phyloP scores from a whole-genome alignment of 495 filamentous ascomycete species.

The Penicillium arizonense region DNA sequence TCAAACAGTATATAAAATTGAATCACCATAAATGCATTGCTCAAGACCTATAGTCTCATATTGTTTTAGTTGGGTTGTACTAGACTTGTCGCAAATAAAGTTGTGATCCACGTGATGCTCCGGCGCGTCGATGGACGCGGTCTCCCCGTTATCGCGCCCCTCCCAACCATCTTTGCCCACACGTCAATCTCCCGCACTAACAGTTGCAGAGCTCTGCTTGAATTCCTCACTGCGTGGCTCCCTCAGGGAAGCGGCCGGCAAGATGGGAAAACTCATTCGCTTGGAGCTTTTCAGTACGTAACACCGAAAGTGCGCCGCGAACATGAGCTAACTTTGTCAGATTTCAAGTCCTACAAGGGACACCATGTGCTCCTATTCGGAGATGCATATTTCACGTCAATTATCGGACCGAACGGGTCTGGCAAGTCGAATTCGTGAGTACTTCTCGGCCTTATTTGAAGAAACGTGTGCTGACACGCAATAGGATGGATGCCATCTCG shows the following conservation, averaged over 20 bases:
- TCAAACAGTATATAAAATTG: background rate
- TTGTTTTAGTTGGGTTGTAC: background rate
- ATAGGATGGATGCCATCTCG: constrained; percentile 98
- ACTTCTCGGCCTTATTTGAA: background rate
- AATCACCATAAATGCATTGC: too few species aligned
- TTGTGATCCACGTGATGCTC: constrained; percentile 20
- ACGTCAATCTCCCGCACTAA: constrained; percentile 6
- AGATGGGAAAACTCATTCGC: constrained; percentile 86
- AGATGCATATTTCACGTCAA: constrained; percentile 98
- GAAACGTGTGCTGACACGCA: constrained; percentile 19
- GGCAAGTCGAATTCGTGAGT: constrained; percentile 99
- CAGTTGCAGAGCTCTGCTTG: constrained; percentile 5
- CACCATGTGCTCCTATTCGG: constrained; percentile 94
- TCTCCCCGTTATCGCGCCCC: constrained; percentile 28
- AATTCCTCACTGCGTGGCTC: constrained; percentile 23
- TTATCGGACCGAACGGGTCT: constrained; percentile 98
- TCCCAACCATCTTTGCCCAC: constrained; percentile 15
- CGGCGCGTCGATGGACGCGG: constrained; percentile 24
- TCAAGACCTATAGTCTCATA: too few species aligned
- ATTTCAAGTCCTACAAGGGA: constrained; percentile 99
- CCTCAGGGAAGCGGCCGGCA: constrained; percentile 37
- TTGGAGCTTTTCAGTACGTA: constrained; percentile 89
- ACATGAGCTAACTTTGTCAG: constrained; percentile 47
- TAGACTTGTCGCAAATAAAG: background rate
- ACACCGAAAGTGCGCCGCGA: background rate